These are phyloP conservation scores for Graphilbum sp. DNA, from an alignment of 2,329 filamentous ascomycete genomes.

Conservation along the genomic window DNA sequence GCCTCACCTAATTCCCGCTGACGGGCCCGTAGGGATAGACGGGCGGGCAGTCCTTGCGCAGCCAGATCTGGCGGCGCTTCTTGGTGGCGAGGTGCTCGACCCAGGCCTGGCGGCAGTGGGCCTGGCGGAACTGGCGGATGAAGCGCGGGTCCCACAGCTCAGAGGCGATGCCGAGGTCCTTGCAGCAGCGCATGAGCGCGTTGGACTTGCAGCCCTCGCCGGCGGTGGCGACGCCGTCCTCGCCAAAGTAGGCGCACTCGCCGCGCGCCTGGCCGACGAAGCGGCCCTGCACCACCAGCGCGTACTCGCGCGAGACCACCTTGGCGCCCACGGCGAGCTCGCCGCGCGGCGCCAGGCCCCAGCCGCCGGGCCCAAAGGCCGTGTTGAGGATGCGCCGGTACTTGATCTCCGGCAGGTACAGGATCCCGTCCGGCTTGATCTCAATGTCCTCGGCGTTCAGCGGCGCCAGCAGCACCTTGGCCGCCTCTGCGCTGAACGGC, in stretches of 20 bases:
- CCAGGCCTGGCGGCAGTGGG: constrained; percentile 64
- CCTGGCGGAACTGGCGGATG: constrained; percentile 65
- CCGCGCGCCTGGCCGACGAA: constrained; percentile 85
- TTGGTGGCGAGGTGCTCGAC: constrained; percentile 78
- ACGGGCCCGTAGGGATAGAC: constrained; percentile 36
- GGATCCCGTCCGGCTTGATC: constrained; percentile 91
- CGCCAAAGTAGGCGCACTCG: constrained; percentile 84
- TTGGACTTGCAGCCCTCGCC: constrained; percentile 97
- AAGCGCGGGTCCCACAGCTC: constrained; percentile 95
- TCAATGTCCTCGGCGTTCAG: constrained; percentile 66
- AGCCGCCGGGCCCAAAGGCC: constrained; percentile 88
- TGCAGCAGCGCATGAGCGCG: constrained; percentile 94
- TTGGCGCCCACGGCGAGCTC: constrained; percentile 74
- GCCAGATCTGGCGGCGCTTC: constrained; percentile 77
- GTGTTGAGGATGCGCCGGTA: constrained; percentile 80
- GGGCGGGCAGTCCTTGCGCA: constrained; percentile 67
- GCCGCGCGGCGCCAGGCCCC: constrained; percentile 80
- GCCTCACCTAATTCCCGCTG: background rate
- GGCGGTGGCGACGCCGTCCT: constrained; percentile 81
- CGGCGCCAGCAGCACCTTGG: constrained; percentile 50
- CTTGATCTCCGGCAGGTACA: constrained; percentile 97
- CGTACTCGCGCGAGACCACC: constrained; percentile 78
- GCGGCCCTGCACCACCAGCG: constrained; percentile 75
- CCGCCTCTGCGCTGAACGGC: constrained; percentile 55
- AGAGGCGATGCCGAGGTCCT: constrained; percentile 85